Conservation (phyloP, 1,139 yeast species). For the Kodamaea plutei region DNA sequence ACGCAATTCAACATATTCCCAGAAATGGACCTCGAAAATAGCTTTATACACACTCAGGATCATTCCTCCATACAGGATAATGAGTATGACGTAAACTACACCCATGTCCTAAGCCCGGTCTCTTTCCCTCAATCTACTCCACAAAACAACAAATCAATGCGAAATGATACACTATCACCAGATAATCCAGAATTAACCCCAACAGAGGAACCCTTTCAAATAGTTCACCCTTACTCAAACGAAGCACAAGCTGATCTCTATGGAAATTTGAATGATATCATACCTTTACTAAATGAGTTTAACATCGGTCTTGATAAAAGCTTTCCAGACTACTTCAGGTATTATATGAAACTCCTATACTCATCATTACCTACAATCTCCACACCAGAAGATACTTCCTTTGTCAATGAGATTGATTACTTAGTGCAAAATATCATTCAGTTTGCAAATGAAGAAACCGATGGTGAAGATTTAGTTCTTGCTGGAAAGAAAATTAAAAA, state of each 20-base stretch:
- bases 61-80: too few species aligned
- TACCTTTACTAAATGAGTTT: slow-evolving; percentile 31
- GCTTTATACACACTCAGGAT: too few species aligned
- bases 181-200: too few species aligned
- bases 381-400: slow-evolving; percentile 19
- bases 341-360: slow-evolving; percentile 22
- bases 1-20: slow-evolving; percentile 11
- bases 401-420: slow-evolving; percentile 20
- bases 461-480: slow-evolving; percentile 12
- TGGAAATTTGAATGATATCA: slow-evolving; percentile 19
- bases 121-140: too few species aligned
- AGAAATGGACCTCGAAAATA: slow-evolving; percentile 10
- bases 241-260: slow-evolving; percentile 16
- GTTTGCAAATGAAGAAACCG: slow-evolving; percentile 27
- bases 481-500: slow-evolving; percentile 15
- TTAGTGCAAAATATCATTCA: slow-evolving; percentile 25
- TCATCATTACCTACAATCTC: slow-evolving; percentile 18
- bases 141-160: too few species aligned
- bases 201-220: too few species aligned
- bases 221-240: slow-evolving; percentile 12
- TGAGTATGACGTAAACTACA: too few species aligned
- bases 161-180: too few species aligned
- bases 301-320: slow-evolving; percentile 21
- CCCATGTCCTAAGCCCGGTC: too few species aligned
- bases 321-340: slow-evolving; percentile 21